Conservation (phyloP, 2,329 filamentous ascomycete species). For the Sporothrix euskadiensis region DNA sequence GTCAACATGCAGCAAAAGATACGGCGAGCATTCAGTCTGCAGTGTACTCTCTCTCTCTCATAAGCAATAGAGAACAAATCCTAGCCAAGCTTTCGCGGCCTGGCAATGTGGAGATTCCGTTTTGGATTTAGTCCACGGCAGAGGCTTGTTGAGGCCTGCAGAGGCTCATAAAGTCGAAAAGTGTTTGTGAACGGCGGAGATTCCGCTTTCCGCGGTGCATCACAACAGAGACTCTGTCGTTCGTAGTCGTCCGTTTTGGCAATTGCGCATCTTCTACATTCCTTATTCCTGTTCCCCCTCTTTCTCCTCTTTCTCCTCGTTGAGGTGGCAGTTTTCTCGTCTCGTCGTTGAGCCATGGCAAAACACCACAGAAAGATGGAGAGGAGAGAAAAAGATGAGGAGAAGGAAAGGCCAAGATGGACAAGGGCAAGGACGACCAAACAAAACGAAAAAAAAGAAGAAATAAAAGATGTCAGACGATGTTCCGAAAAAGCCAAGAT, state of each 20-base stretch:
- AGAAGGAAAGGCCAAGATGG: background rate
- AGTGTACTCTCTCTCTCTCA: background rate
- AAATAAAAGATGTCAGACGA: background rate
- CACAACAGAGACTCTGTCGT: background rate
- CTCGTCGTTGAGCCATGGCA: background rate
- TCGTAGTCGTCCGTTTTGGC: background rate
- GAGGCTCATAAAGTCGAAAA: background rate
- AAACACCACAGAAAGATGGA: background rate
- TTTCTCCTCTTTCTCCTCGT: background rate
- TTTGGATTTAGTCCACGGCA: background rate
- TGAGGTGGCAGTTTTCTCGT: background rate
- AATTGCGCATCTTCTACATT: background rate
- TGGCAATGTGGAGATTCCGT: background rate
- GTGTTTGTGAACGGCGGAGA: too few relatives aligned
- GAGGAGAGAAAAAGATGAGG: background rate
- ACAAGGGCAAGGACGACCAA: background rate
- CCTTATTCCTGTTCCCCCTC: background rate
- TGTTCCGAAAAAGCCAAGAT: background rate
- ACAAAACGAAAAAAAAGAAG: background rate
- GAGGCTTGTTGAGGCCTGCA: background rate
- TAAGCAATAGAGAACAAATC: background rate
- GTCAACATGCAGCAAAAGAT: slow-evolving; percentile 5
- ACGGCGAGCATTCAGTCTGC: background rate
- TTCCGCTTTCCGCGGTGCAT: too few relatives aligned
- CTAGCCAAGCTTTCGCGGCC: background rate